Conservation (phyloP, 2,329 filamentous ascomycete species). For the Pyrenophora seminiperda region DNA sequence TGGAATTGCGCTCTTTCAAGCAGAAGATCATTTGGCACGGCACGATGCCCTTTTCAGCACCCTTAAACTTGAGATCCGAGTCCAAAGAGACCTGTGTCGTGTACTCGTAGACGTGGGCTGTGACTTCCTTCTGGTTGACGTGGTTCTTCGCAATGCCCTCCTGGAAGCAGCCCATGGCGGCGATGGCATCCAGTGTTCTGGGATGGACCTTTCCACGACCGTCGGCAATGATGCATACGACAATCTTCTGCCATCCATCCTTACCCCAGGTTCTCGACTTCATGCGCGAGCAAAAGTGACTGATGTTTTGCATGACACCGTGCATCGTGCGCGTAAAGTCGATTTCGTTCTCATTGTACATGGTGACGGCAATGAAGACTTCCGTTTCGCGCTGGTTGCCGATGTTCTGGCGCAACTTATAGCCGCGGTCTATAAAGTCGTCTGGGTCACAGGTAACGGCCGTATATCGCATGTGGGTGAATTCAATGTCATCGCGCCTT, state of each 20-base stretch:
- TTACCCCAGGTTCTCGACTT: conserved; percentile 97
- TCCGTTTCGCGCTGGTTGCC: conserved; percentile 90
- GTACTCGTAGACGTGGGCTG: conserved; percentile 97
- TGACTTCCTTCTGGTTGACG: conserved; percentile 94
- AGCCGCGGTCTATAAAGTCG: conserved; percentile 85
- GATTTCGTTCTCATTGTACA: conserved; percentile 99
- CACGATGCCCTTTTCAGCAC: conserved; percentile 97
- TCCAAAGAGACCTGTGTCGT: conserved; percentile 97
- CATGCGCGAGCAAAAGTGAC: conserved; percentile 90
- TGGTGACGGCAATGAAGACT: conserved; percentile 94
- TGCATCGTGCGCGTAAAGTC: conserved; percentile 98
- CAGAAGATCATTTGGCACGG: conserved; percentile 99
- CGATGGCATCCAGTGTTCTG: conserved; percentile 88
- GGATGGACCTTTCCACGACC: conserved; percentile 93
- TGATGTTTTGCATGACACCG: conserved; percentile 97
- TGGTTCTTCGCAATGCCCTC: conserved; percentile 98
- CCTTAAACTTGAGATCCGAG: conserved; percentile 96
- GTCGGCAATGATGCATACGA: conserved; percentile 95
- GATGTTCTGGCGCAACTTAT: conserved; percentile 90
- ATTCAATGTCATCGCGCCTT: conserved; percentile 88
- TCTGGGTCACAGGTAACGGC: conserved; percentile 98
- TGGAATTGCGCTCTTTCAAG: conserved; percentile 94
- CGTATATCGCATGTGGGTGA: conserved; percentile 98
- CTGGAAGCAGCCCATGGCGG: conserved; percentile 97
- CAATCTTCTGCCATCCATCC: conserved; percentile 97